Evolutionary conservation across 2,329 filamentous ascomycete species (phyloP).

Genomic region (Helicocarpus griseus): DNA sequence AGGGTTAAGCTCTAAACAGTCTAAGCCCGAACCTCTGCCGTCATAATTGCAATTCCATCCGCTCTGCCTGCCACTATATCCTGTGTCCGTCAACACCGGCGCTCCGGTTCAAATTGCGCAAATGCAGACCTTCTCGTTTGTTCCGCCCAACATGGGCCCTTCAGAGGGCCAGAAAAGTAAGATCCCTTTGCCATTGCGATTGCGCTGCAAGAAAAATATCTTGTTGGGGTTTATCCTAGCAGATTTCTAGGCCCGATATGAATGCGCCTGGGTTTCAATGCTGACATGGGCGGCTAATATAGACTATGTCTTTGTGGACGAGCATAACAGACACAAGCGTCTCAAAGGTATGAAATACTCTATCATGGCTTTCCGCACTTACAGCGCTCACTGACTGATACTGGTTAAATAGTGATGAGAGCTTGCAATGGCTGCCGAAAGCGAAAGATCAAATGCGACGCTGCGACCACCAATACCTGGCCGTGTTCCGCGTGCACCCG

Average conservation of each 20-base stretch:
- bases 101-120: slow-evolving; percentile 15
- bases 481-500: slow-evolving; percentile 89
- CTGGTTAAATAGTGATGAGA: slow-evolving; percentile 73
- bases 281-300: slow-evolving; percentile 7
- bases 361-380: not conserved
- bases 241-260: not conserved
- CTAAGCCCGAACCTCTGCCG: not conserved
- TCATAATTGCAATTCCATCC: not conserved
- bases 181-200: slow-evolving; percentile 18
- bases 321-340: slow-evolving; percentile 95
- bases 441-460: slow-evolving; percentile 97
- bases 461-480: slow-evolving; percentile 94
- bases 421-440: slow-evolving; percentile 91
- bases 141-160: slow-evolving; percentile 53
- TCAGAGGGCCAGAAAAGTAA: slow-evolving; percentile 78
- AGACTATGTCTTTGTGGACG: slow-evolving; percentile 99
- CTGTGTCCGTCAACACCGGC: not conserved
- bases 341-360: slow-evolving; percentile 64
- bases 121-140: slow-evolving; percentile 69
- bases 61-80: not conserved
- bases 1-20: not conserved
- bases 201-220: not conserved
- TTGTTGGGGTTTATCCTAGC: not conserved
- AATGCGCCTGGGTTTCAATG: slow-evolving; percentile 7
- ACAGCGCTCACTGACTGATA: slow-evolving; percentile 3